Percentiles rank a stretch among this genome's conserved stretches.
These are phyloP conservation scores for Scedosporium minutisporum DNA, from an alignment of 2,329 filamentous ascomycete species.

Conservation along the genomic window DNA sequence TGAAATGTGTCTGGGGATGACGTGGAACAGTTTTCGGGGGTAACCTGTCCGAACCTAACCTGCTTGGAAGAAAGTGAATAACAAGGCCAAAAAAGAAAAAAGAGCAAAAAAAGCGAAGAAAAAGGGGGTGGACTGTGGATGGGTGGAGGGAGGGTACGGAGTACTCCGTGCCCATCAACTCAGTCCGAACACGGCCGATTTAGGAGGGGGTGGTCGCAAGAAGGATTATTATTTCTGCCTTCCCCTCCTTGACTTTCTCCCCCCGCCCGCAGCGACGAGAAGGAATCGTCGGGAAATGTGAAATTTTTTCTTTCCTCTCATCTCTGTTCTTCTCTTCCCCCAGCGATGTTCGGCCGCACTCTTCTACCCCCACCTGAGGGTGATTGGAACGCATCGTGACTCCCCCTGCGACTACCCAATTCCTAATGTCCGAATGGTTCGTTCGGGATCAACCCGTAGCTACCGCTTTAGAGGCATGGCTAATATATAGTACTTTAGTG, in stretches of 20 bases:
- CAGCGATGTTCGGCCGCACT: too few species aligned
- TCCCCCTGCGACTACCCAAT: too few species aligned
- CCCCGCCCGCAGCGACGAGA: background rate
- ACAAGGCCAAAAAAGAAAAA: background rate
- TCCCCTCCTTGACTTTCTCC: background rate
- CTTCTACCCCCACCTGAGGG: too few species aligned
- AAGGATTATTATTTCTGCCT: background rate
- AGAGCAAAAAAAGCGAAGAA: background rate
- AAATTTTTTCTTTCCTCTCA: background rate
- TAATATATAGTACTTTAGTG: background rate
- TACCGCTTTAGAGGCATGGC: background rate
- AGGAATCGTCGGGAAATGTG: background rate
- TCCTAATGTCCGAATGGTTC: background rate
- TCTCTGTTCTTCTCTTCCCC: background rate
- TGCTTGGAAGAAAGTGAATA: background rate
- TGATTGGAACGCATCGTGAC: too few species aligned
- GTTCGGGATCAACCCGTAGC: background rate
- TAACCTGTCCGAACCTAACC: background rate
- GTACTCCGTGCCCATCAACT: background rate
- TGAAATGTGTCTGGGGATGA: background rate
- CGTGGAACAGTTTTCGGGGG: background rate
- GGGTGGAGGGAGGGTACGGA: background rate
- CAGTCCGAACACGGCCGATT: background rate
- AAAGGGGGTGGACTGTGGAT: background rate
- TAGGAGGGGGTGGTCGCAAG: background rate